Evolutionary conservation across 257 asterid genomes (phyloP).

Genomic region (Ocimum tenuiflorum): DNA sequence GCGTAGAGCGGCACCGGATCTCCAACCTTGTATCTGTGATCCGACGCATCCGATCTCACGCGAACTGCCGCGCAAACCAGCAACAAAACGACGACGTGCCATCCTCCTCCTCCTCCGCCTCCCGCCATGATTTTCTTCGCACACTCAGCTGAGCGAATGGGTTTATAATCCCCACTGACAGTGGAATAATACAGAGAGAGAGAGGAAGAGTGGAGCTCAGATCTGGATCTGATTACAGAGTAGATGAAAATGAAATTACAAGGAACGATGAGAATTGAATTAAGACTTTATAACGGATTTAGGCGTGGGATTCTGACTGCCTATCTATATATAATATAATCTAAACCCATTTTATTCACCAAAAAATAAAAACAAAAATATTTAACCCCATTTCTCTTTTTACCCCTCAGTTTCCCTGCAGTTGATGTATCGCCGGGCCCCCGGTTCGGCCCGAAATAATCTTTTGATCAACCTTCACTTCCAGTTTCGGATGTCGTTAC

Average conservation of each 20-base stretch:
- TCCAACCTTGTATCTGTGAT: conserved; percentile 64
- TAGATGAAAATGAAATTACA: conserved; percentile 10
- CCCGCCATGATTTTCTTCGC: conserved; percentile 18
- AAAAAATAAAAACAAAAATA: no score
- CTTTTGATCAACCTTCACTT: no score
- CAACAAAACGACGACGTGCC: conserved; percentile 29
- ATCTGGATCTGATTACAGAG: conserved; percentile 27
- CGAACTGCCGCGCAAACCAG: conserved; percentile 21
- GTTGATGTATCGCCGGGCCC: no score
- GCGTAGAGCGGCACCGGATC: conserved; percentile 77
- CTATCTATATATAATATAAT: no score
- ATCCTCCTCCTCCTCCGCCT: conserved; percentile 17
- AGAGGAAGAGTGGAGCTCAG: conserved; percentile 1
- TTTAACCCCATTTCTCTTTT: no score
- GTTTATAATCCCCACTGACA: not conserved
- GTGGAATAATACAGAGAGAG: not conserved
- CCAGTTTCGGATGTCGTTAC: no score
- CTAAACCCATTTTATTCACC: no score
- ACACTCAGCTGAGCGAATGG: conserved; percentile 5
- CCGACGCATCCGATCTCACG: conserved; percentile 61
- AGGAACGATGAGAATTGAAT: conserved; percentile 1
- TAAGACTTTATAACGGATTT: conserved; percentile 13
- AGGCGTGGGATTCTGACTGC: not conserved
- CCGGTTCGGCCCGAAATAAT: no score
- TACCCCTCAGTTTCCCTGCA: no score